phyloP scores from a whole-genome alignment of 768 basidiomycete species.

The Leucosporidium yakuticum region DNA sequence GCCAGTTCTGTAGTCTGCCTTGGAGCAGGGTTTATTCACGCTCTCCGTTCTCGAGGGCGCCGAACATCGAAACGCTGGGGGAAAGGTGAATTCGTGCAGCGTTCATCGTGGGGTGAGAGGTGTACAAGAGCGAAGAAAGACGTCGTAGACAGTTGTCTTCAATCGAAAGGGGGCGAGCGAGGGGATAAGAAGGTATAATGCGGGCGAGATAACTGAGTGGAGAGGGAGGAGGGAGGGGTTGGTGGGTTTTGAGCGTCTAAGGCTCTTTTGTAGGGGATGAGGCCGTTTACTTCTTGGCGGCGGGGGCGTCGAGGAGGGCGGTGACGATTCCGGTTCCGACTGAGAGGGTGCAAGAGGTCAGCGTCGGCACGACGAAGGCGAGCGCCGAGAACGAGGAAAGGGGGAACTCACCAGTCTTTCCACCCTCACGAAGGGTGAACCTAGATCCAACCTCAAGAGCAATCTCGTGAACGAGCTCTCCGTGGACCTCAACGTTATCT shows the following conservation, averaged over 20 bases:
- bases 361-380: slow-evolving; percentile 13
- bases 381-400: background rate
- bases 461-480: slow-evolving; percentile 60
- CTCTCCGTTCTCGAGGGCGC: too few relatives aligned
- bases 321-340: slow-evolving; percentile 87
- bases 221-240: background rate
- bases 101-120: too few relatives aligned
- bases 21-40: too few relatives aligned
- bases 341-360: slow-evolving; percentile 39
- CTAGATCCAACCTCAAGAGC: slow-evolving; percentile 22
- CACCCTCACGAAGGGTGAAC: slow-evolving; percentile 51
- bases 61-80: too few relatives aligned
- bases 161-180: background rate
- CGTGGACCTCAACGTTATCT: slow-evolving; percentile 91
- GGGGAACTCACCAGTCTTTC: slow-evolving; percentile 68
- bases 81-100: too few relatives aligned
- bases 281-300: background rate
- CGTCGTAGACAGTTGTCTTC: background rate
- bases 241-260: background rate
- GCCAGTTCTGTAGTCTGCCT: too few relatives aligned
- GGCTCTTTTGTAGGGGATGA: background rate
- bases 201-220: background rate
- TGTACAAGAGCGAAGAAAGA: too few relatives aligned
- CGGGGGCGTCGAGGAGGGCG: slow-evolving; percentile 10
- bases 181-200: background rate